Evolutionary conservation across 225 moss, liverwort and hornwort species (phyloP), one percentile per base, ranked within the genome.

Genomic region (Antitrichia curtipendula): DNA sequence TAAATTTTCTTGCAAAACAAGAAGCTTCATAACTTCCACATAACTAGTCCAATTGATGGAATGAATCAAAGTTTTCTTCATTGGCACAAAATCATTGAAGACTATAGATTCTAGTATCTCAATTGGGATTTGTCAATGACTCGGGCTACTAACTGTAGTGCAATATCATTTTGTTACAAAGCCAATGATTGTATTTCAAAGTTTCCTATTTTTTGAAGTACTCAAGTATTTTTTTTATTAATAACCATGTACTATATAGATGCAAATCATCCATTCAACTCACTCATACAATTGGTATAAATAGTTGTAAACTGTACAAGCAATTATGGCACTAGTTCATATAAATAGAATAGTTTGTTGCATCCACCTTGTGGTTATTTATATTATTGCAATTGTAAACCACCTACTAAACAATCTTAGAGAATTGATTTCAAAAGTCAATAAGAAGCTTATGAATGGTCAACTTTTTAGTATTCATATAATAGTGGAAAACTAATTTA

Each of bases 211-310:
- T 28, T 34, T 22, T 8, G 32, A 50, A 75, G 34, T 21, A 8
- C 22, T 2, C 5, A 0, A 31, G 4, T 6, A n/a, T n/a, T 12
- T 13, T 8, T 1, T 50, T 3, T 6, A 34, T 52, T 47, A 12
- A 21, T 32, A 47, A 20, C 50, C 21, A 75, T 3, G 9, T 15
- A 50, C 3, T 23, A 6, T 22, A 31, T 18, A 47, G 47, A 31
- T 47, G 47, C 28, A 73, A 45, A 28, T 29, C 9, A 47, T 47
- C 47, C 18, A 22, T 52, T 6, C 52, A 34, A 50, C 4, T 49
- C 5, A 19, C 6, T 49, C 12, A 12, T 25, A 16, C 19, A 74
- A 47, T 7, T n/a, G n/a, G n/a, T n/a, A n/a, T n/a, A n/a, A n/a
- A n/a, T n/a, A n/a, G n/a, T n/a, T n/a, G n/a, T n/a, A n/a, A n/a